Base-by-base conservation (phyloP, 768 basidiomycete species). In the Lentinula lateritia region DNA sequence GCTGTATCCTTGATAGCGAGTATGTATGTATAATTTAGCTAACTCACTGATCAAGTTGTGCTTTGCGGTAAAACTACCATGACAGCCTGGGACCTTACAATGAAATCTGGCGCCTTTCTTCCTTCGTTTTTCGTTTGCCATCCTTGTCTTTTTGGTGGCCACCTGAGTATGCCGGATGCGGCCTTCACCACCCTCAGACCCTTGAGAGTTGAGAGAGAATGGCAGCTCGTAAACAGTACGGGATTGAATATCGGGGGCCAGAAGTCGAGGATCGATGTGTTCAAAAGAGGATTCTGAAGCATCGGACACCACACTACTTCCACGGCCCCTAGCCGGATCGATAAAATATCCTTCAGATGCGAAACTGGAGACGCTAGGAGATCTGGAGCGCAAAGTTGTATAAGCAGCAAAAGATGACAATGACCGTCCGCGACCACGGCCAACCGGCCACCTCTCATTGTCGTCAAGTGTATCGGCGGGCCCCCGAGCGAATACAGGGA, bases 21-120 rank as follows among this genome's bases (percentile, higher is more conserved):
- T 54, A 7, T 23, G 23, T 23, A 23, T 23, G 23, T 23, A 23
- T 2, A 23, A 23, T 23, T 23, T 2, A n/a, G 1, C n/a, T 53
- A 16, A 45, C 56, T 28, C 42, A 58, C 56, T 58, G 10, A 34
- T 43, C 5, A 58, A 20, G 34, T 58, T 58, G 56, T 58, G 56
- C 6, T 42, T 39, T 9, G 56, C 56, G 1, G 56, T 58, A 35
- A 58, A 58, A 34, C 42, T 46, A 13, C 32, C 42, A 34, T 28
- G 5, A 46, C 56, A 58, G 32, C 42, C 56, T 7, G 56, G 56
- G 4, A 45, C 41, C 18, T 32, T 5, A 48, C 56, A 58, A 20
- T n/a, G 15, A 20, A 58, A 58, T 18, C 32, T 58, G 13, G 42
- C 42, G 2, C 15, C 42, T 41, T 32, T 58, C 56, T 45, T 58